Evolutionary conservation across 768 basidiomycete species (phyloP).

Genomic region (Mycena olivaceomarginata): DNA sequence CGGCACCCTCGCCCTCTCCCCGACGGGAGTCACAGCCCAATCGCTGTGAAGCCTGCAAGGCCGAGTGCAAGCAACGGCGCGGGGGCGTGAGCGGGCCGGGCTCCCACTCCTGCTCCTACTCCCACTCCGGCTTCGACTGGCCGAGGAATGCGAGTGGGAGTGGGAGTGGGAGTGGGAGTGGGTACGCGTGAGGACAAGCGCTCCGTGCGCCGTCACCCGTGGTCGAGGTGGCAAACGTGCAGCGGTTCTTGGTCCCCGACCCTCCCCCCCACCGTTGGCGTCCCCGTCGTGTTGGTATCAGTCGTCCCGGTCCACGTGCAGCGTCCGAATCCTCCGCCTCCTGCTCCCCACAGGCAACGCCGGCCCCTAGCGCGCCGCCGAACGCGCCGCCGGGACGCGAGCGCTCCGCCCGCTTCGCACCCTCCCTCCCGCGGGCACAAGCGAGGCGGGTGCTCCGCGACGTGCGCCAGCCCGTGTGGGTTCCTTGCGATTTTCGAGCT

Average conservation of each 20-base stretch:
- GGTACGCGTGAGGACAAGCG: no score
- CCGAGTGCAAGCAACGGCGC: conserved; percentile 21
- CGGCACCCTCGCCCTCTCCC: conserved; percentile 12
- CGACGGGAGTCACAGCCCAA: conserved; percentile 28
- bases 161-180: no score
- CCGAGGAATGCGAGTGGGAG: not conserved
- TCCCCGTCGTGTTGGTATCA: no score
- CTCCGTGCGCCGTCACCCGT: no score
- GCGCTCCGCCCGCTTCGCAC: conserved; percentile 32
- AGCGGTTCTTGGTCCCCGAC: no score
- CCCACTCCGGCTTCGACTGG: conserved; percentile 35
- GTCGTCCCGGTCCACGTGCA: no score
- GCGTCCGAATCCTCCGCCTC: no score
- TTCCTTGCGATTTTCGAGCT: no score
- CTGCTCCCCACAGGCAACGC: not conserved
- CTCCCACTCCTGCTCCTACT: conserved; percentile 34
- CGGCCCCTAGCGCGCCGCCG: not conserved
- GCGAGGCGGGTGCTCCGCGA: not conserved
- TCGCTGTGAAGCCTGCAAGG: not conserved
- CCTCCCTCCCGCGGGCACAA: not conserved
- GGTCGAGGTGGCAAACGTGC: no score
- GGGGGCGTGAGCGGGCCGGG: conserved; percentile 29
- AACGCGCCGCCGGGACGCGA: conserved; percentile 39
- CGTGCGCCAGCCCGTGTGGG: no score
- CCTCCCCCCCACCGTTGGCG: no score